Conservation (phyloP, 1,139 yeast genomes). For the Schwanniomyces etchellsii region DNA sequence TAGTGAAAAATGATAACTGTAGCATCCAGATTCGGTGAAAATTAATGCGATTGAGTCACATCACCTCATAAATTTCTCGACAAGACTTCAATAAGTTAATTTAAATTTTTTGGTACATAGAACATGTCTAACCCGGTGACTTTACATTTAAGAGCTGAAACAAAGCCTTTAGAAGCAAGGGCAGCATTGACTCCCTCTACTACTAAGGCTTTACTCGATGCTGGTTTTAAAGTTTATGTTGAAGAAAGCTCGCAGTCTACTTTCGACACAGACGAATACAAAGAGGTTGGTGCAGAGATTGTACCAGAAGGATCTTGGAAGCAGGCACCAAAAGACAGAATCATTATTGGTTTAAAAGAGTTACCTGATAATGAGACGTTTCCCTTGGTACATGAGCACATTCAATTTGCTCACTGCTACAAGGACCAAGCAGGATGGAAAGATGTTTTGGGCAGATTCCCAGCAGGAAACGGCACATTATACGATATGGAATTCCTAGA, state of each 20-base stretch:
- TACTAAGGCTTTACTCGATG: conserved; percentile 74
- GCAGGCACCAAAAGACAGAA: conserved; percentile 81
- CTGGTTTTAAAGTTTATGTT: conserved; percentile 84
- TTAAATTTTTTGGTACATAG: no score
- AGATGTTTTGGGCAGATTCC: conserved; percentile 82
- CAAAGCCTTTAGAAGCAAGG: conserved; percentile 95
- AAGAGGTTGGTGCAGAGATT: conserved; percentile 72
- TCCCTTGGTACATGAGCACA: conserved; percentile 92
- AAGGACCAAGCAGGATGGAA: conserved; percentile 97
- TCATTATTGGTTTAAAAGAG: conserved; percentile 91
- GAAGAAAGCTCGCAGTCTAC: conserved; percentile 85
- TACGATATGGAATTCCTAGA: conserved; percentile 93
- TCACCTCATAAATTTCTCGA: no score
- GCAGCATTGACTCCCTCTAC: conserved; percentile 94
- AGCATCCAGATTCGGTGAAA: no score
- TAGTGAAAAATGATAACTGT: no score
- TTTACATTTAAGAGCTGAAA: conserved; percentile 87
- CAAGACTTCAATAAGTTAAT: no score
- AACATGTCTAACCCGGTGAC: conserved; percentile 37
- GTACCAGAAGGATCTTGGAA: conserved; percentile 95
- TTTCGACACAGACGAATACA: conserved; percentile 71
- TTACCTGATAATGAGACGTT: conserved; percentile 91
- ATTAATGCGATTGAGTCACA: no score
- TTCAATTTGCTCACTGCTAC: conserved; percentile 98
- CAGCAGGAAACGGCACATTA: conserved; percentile 82